Percentiles rank a stretch among this genome's conserved stretches.
Evolutionary conservation across 441 rosid genomes (phyloP).

Genomic region (Aquilaria agallochum): DNA sequence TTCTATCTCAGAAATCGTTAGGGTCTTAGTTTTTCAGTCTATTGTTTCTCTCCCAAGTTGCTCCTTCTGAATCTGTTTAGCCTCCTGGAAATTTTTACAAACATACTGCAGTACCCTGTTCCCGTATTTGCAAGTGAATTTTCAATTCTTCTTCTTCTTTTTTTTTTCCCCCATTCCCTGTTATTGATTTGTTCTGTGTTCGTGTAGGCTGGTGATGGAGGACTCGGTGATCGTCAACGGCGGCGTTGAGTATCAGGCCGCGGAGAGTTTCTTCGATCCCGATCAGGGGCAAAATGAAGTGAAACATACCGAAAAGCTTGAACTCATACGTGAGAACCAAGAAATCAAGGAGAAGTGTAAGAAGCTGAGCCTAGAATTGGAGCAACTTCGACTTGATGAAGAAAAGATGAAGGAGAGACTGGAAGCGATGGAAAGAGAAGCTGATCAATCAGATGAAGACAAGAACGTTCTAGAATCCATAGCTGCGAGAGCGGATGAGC

Average conservation of each 20-base stretch:
- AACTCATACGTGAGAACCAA: constrained; percentile 31
- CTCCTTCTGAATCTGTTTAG: neutral
- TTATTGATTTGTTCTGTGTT: neutral
- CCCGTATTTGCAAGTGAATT: neutral
- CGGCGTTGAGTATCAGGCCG: constrained; percentile 22
- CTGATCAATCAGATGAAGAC: constrained; percentile 45
- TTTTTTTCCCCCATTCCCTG: neutral
- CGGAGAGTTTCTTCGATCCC: constrained; percentile 35
- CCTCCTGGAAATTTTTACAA: too few species aligned
- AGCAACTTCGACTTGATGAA: constrained; percentile 33
- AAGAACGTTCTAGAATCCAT: constrained; percentile 42
- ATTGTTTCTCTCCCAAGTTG: neutral
- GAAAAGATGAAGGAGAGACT: constrained; percentile 35
- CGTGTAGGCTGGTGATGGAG: constrained; percentile 33
- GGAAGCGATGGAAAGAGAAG: constrained; percentile 38
- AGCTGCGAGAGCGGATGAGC: constrained; percentile 49
- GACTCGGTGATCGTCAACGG: constrained; percentile 43
- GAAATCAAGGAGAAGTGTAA: constrained; percentile 32
- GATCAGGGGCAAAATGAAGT: constrained; percentile 22
- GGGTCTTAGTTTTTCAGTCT: too few species aligned
- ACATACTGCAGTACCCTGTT: neutral
- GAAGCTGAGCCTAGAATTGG: constrained; percentile 31
- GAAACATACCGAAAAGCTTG: constrained; percentile 35
- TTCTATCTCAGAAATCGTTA: too few species aligned
- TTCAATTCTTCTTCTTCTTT: neutral